Evolutionary conservation across 352 stramenopile genomes (phyloP), one percentile per base, ranked within the genome.

Genomic region (Pythium vanterpoolii): DNA sequence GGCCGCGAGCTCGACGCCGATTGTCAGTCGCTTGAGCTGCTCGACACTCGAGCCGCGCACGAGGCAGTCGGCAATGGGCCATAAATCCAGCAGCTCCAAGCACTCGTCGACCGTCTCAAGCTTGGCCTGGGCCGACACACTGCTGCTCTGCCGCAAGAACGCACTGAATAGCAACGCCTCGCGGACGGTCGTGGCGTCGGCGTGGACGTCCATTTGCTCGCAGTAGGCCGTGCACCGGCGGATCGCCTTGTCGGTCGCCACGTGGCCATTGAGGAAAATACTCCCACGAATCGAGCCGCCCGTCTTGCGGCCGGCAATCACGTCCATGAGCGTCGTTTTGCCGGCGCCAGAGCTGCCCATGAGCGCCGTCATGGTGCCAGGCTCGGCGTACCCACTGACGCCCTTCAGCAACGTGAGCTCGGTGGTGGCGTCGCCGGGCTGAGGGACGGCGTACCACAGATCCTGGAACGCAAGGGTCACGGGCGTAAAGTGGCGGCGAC

Each of bases 101-200:
- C 51, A 66, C 23, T 77, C 69, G 39, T 77, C 56, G 3, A 70
- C 69, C 0, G 60, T 62, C 18, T 65, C 58, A n/a, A 60, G 57
- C 53, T 76, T 76, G 24, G 54, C 49, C 2, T 31, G 47, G 26
- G 58, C 45, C 4, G 69, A 28, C 19, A 73, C 56, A 11, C 50
- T 24, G 33, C 60, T 68, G 19, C 43, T 49, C 38, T 73, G 66
- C 43, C 86, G 68, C 34, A 96, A 51, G 40, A 81, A 84, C 2
- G 90, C 88, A 45, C 75, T 89, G 62, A 97, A 97, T 18, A 64
- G 59, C 26, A 96, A 85, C 11, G 84, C 77, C 63, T 97, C 88
- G 18, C 86, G 69, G 26, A 89, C 86, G 10, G 90, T 97, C 7
- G 80, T 70, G 8, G 83, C 95, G 36, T 88, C 73, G 14, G 79